Evolutionary conservation across 2,329 filamentous ascomycete species (phyloP).

Genomic region (Colletotrichum sp.): DNA sequence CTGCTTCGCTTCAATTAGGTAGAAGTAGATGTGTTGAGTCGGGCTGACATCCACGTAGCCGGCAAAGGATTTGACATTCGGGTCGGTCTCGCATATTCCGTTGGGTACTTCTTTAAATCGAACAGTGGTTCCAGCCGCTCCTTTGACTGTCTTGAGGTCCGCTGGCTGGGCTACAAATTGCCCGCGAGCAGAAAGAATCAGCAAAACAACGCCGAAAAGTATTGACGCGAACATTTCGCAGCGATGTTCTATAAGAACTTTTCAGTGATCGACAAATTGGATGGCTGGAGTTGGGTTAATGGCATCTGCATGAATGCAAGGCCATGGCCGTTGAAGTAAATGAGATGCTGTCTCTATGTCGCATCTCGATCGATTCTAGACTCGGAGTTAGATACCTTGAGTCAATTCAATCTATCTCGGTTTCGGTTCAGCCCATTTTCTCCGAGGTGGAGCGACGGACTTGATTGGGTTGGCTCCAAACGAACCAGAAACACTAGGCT

Average conservation of each 20-base stretch:
- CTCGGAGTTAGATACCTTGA: background rate
- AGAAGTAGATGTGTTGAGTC: conserved; percentile 10
- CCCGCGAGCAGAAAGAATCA: background rate
- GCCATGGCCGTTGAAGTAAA: background rate
- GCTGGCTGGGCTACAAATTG: conserved; percentile 1
- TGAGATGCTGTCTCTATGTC: background rate
- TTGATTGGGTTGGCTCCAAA: background rate
- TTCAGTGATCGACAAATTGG: background rate
- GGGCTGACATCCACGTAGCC: conserved; percentile 8
- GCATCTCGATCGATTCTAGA: background rate
- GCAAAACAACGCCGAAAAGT: background rate
- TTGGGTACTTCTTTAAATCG: conserved; percentile 7
- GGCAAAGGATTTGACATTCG: background rate
- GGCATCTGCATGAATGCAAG: background rate
- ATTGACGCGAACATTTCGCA: background rate
- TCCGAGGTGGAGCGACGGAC: background rate
- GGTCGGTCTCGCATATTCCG: conserved; percentile 1
- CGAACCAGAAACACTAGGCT: background rate
- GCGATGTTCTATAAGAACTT: background rate
- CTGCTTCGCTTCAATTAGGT: background rate
- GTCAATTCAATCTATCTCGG: background rate
- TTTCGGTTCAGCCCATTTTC: background rate
- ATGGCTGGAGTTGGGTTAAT: background rate
- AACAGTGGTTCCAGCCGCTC: background rate
- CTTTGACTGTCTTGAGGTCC: background rate